Percentiles rank a stretch among this genome's conserved stretches.
phyloP scores from a whole-genome alignment of 768 basidiomycete genomes.

The Boletus reticuloceps region DNA sequence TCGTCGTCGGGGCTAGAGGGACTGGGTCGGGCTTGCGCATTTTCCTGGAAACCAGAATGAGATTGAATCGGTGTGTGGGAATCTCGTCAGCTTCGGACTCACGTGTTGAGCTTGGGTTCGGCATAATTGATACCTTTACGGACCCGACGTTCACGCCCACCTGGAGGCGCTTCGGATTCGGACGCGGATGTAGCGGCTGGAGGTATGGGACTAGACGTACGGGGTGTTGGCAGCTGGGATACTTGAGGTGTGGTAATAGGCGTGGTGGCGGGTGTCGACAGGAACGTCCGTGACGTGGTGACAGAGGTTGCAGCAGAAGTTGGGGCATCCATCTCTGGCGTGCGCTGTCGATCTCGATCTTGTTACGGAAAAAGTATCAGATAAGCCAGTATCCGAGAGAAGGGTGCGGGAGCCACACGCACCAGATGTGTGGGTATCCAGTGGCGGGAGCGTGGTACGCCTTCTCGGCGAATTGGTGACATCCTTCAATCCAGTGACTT shows the following conservation, averaged over 20 bases:
- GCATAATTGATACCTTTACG: slow-evolving; percentile 85
- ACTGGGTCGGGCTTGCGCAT: slow-evolving; percentile 81
- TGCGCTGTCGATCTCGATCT: slow-evolving; percentile 38
- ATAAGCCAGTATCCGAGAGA: slow-evolving; percentile 2
- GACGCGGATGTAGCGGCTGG: slow-evolving; percentile 33
- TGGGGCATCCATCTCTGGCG: slow-evolving; percentile 36
- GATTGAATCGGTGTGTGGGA: slow-evolving; percentile 4
- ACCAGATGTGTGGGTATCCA: slow-evolving; percentile 40
- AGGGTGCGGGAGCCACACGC: slow-evolving; percentile 6
- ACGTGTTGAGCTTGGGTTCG: slow-evolving; percentile 89
- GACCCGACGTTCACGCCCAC: slow-evolving; percentile 49
- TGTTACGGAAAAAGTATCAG: slow-evolving; percentile 14
- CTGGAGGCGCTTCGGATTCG: slow-evolving; percentile 30
- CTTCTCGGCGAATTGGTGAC: slow-evolving; percentile 56
- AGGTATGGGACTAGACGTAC: slow-evolving; percentile 45
- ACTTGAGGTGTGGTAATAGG: slow-evolving; percentile 34
- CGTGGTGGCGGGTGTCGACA: slow-evolving; percentile 43
- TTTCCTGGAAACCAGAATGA: slow-evolving; percentile 48
- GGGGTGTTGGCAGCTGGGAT: slow-evolving; percentile 49
- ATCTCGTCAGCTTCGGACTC: slow-evolving; percentile 28
- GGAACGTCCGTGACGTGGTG: slow-evolving; percentile 37
- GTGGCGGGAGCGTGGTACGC: slow-evolving; percentile 32
- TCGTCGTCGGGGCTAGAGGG: slow-evolving; percentile 34
- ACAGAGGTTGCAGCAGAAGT: slow-evolving; percentile 36
- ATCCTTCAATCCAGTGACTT: slow-evolving; percentile 50